Conservation (phyloP, 768 basidiomycete genomes). For the Macrolepiota albuminosa region DNA sequence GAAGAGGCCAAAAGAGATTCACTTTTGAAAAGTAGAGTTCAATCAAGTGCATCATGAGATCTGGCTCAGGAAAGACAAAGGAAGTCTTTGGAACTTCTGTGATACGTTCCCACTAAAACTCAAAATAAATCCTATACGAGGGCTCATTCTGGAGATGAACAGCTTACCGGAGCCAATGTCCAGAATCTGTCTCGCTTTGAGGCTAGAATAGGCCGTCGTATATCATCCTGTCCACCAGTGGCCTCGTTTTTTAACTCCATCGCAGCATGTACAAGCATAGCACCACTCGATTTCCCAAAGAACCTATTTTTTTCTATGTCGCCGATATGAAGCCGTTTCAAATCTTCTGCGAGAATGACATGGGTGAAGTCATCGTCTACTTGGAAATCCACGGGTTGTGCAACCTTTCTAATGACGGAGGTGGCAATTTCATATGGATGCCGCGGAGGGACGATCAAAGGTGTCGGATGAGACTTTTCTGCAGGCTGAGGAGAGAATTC, state of each 20-base stretch:
- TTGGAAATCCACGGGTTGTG: conserved; percentile 16
- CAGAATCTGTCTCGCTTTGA: conserved; percentile 33
- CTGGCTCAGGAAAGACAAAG: conserved; percentile 45
- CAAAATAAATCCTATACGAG: not conserved
- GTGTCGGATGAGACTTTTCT: not conserved
- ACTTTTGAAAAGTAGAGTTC: conserved; percentile 58
- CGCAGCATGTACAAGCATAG: conserved; percentile 49
- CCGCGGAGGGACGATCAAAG: not conserved
- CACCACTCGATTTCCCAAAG: conserved; percentile 53
- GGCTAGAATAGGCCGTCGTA: conserved; percentile 10
- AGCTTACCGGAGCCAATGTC: conserved; percentile 29
- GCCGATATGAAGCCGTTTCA: conserved; percentile 29
- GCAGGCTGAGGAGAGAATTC: not conserved
- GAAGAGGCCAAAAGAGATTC: conserved; percentile 60
- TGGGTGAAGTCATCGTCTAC: conserved; percentile 29
- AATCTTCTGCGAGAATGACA: conserved; percentile 26
- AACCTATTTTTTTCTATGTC: conserved; percentile 38
- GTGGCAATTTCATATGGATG: conserved; percentile 26
- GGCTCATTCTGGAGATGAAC: not conserved
- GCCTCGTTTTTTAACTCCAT: conserved; percentile 57
- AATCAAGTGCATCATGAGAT: conserved; percentile 48
- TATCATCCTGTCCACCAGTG: conserved; percentile 30
- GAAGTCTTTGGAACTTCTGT: conserved; percentile 14
- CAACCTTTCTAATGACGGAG: conserved; percentile 27
- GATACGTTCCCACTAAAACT: conserved; percentile 32